Conservation (phyloP, 345 rosid genomes). For the Erysimum cheiranthoides region DNA sequence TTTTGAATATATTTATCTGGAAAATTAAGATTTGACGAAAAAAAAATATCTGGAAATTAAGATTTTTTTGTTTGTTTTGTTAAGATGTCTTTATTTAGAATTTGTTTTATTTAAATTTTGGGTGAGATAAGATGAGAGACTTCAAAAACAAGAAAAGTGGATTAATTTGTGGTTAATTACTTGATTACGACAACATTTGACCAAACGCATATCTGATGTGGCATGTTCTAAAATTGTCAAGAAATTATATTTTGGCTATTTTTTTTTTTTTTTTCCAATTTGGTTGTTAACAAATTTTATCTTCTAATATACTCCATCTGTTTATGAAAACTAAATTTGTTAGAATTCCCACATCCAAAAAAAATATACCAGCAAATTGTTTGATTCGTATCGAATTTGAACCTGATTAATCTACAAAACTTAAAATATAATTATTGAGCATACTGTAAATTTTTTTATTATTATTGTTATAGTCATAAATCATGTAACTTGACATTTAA, state of each 20-base stretch:
- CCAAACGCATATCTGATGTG: slow-evolving; percentile 22
- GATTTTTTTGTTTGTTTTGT: not conserved
- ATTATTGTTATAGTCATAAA: too few relatives aligned
- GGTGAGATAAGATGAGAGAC: slow-evolving; percentile 28
- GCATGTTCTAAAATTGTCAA: not conserved
- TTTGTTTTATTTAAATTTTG: not conserved
- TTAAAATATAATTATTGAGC: too few relatives aligned
- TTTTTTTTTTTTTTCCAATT: not conserved
- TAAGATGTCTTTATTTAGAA: not conserved
- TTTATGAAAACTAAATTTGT: not conserved
- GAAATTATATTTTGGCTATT: not conserved
- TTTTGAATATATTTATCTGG: slow-evolving; percentile 18
- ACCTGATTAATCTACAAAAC: too few relatives aligned
- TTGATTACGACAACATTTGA: slow-evolving; percentile 11
- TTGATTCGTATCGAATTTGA: too few relatives aligned
- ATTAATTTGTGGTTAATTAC: slow-evolving; percentile 14
- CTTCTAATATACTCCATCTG: too few relatives aligned
- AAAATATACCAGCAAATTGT: too few relatives aligned
- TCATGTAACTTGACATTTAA: too few relatives aligned
- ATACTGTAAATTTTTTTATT: too few relatives aligned
- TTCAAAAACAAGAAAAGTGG: slow-evolving; percentile 33
- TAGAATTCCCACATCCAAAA: not conserved
- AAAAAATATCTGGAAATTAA: not conserved
- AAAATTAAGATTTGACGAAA: not conserved
- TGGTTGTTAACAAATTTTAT: not conserved